These are phyloP conservation scores for Podila epicladia DNA, from an alignment of 192 early-diverging fungal species.

Conservation along the genomic window DNA sequence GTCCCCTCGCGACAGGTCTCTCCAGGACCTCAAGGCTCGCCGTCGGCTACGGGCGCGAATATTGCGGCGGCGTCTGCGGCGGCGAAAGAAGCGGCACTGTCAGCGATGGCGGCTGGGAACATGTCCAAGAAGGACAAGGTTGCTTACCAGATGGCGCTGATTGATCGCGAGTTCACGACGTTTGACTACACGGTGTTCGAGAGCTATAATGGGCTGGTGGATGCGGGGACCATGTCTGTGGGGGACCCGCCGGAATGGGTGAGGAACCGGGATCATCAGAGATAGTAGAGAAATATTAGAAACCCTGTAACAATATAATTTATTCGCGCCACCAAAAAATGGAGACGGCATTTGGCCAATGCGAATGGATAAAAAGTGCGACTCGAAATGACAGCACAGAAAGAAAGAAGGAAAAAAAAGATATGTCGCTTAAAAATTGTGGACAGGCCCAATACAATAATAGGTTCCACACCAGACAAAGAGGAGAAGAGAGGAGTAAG, in stretches of 20 bases:
- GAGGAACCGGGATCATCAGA: conserved; percentile 29
- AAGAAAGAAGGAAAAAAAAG: too few relatives aligned
- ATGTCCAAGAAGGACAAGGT: conserved; percentile 56
- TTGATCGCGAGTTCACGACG: conserved; percentile 75
- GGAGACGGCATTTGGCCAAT: too few relatives aligned
- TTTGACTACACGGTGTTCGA: conserved; percentile 91
- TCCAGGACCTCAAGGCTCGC: not conserved
- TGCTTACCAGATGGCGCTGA: conserved; percentile 71
- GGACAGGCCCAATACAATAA: too few relatives aligned
- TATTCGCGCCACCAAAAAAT: too few relatives aligned
- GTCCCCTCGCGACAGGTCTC: conserved; percentile 11
- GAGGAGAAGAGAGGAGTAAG: too few relatives aligned
- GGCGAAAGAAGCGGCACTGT: conserved; percentile 5
- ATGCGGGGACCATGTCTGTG: conserved; percentile 65
- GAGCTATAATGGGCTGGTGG: conserved; percentile 71
- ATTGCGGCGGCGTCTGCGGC: conserved; percentile 4
- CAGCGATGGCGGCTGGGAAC: conserved; percentile 21
- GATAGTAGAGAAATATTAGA: too few relatives aligned
- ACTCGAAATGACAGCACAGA: too few relatives aligned
- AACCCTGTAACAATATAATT: too few relatives aligned
- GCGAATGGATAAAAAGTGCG: too few relatives aligned
- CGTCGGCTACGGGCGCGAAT: not conserved
- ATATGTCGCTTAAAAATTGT: too few relatives aligned
- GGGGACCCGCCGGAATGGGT: conserved; percentile 79
- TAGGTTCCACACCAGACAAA: too few relatives aligned